These are phyloP conservation scores for Pisolithus marmoratus DNA, from an alignment of 768 basidiomycete genomes.

Conservation along the genomic window DNA sequence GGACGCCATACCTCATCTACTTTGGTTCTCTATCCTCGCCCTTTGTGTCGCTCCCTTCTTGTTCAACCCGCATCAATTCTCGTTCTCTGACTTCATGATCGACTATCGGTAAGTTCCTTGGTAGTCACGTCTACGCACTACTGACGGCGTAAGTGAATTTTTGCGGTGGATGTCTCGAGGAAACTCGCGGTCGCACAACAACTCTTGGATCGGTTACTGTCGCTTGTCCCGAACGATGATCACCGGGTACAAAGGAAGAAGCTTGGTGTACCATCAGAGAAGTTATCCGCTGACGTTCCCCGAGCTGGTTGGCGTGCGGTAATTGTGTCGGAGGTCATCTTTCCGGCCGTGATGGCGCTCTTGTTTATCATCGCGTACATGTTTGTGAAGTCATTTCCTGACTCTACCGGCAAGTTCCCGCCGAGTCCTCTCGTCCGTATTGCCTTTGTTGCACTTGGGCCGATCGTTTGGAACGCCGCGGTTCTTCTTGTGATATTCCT, in stretches of 20 bases:
- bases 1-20: constrained; percentile 91
- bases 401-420: constrained; percentile 51
- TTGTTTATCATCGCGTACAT: constrained; percentile 87
- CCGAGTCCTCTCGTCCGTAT: constrained; percentile 90
- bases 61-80: constrained; percentile 99
- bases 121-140: neutral
- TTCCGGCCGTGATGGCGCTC: constrained; percentile 79
- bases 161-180: constrained; percentile 99
- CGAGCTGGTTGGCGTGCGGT: constrained; percentile 91
- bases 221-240: constrained; percentile 97
- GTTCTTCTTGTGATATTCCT: constrained; percentile 85
- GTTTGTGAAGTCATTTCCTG: constrained; percentile 87
- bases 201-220: constrained; percentile 99
- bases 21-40: constrained; percentile 95
- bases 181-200: constrained; percentile 94
- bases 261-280: constrained; percentile 95
- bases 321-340: constrained; percentile 80
- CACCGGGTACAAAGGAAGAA: constrained; percentile 99
- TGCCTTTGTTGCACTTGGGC: constrained; percentile 87
- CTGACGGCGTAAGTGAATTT: constrained; percentile 63
- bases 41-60: constrained; percentile 95
- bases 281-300: constrained; percentile 91
- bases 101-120: constrained; percentile 67
- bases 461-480: constrained; percentile 93
- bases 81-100: constrained; percentile 93